Evolutionary conservation across 2,329 filamentous ascomycete genomes (phyloP).

Genomic region (Neonectria ditissima): DNA sequence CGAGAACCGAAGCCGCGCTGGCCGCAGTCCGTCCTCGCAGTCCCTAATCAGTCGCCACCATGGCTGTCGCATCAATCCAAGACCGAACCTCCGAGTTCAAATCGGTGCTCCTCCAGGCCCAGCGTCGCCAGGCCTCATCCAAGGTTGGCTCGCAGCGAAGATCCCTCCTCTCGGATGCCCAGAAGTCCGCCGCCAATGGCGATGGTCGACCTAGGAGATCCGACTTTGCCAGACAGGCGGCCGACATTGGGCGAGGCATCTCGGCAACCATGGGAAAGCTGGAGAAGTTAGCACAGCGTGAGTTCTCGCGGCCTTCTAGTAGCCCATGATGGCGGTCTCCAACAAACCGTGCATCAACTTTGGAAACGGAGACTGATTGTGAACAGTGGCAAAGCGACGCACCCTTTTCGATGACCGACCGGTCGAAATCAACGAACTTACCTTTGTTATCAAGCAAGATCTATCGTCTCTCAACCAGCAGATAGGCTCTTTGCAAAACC

Average conservation of each 20-base stretch:
- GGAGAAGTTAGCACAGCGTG: constrained; percentile 88
- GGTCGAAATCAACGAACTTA: constrained; percentile 96
- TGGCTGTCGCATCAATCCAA: constrained; percentile 84
- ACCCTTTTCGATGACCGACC: constrained; percentile 97
- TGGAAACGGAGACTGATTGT: constrained; percentile 23
- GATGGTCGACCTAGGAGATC: constrained; percentile 73
- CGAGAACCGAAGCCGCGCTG: constrained; percentile 50
- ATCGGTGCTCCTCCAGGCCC: constrained; percentile 87
- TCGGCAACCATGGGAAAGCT: constrained; percentile 93
- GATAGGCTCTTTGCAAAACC: constrained; percentile 83
- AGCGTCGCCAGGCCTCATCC: constrained; percentile 79
- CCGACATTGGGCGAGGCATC: constrained; percentile 92
- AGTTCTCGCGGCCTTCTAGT: constrained; percentile 44
- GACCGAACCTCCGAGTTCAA: constrained; percentile 97
- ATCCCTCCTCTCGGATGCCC: constrained; percentile 79
- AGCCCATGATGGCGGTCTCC: background rate
- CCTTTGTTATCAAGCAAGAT: constrained; percentile 98
- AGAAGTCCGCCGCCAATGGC: constrained; percentile 73
- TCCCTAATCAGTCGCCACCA: constrained; percentile 49
- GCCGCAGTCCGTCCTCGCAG: constrained; percentile 46
- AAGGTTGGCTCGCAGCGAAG: constrained; percentile 85
- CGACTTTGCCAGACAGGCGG: constrained; percentile 92
- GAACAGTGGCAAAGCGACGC: constrained; percentile 87
- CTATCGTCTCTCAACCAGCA: constrained; percentile 85
- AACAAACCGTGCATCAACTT: background rate